These are phyloP conservation scores for Osmozyma mogii DNA, from an alignment of 805 yeast species.

Conservation along the genomic window DNA sequence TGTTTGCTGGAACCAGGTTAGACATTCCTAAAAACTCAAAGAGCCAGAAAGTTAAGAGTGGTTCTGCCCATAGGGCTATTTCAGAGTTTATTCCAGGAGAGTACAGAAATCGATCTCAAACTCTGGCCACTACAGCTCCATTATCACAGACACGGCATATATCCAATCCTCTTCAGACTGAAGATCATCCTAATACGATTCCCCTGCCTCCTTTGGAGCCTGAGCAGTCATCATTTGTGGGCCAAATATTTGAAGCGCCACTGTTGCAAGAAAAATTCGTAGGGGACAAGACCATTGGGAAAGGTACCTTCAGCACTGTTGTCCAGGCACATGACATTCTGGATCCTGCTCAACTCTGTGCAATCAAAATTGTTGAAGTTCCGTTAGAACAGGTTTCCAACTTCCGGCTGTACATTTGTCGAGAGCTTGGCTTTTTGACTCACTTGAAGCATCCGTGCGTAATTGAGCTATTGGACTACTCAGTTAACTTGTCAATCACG, in stretches of 20 bases:
- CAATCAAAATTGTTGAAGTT: conserved; percentile 58
- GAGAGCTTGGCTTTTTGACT: conserved; percentile 67
- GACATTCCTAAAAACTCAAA: conserved; percentile 7
- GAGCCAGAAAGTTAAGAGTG: neutral
- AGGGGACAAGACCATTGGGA: conserved; percentile 39
- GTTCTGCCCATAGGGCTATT: conserved; percentile 4
- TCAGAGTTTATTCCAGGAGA: conserved; percentile 8
- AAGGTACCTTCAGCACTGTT: conserved; percentile 65
- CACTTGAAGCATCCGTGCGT: conserved; percentile 61
- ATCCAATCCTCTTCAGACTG: conserved; percentile 6
- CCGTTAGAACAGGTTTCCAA: conserved; percentile 26
- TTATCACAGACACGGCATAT: conserved; percentile 4
- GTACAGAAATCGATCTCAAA: neutral
- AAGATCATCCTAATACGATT: neutral
- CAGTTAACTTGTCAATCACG: conserved; percentile 21
- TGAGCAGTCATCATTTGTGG: conserved; percentile 2
- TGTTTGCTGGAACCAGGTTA: conserved; percentile 3
- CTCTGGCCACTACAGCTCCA: conserved; percentile 2
- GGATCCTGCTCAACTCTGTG: conserved; percentile 32
- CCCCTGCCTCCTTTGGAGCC: neutral
- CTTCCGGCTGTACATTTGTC: conserved; percentile 30
- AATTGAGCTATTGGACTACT: conserved; percentile 49
- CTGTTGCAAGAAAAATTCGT: neutral
- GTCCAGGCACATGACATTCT: conserved; percentile 34
- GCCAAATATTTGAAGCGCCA: neutral